Conservation (phyloP, 768 basidiomycete genomes). For the Mycena leptocephala region DNA sequence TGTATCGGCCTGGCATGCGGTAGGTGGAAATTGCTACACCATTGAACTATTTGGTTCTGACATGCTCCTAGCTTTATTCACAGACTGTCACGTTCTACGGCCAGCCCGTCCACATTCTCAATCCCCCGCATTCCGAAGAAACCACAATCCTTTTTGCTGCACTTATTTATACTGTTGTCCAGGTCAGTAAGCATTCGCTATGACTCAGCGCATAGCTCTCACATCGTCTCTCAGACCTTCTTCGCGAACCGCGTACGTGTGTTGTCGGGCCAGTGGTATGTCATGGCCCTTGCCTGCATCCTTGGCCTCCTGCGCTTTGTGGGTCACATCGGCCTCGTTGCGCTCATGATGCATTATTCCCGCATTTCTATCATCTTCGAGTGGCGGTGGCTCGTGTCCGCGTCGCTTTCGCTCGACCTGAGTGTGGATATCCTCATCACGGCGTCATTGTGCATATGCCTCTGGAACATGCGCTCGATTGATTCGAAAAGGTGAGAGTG, state of each 20-base stretch:
- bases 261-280: constrained; percentile 1
- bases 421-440: constrained; percentile 11
- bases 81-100: constrained; percentile 25
- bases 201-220: neutral
- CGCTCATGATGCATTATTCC: neutral
- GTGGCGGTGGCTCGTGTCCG: constrained; percentile 21
- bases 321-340: neutral
- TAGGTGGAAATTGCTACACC: neutral
- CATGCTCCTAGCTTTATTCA: neutral
- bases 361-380: neutral
- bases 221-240: neutral
- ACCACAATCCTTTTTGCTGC: constrained; percentile 9
- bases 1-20: constrained; percentile 15
- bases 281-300: neutral
- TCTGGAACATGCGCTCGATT: neutral
- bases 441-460: neutral
- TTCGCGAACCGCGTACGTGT: constrained; percentile 18
- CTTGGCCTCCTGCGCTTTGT: neutral
- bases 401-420: constrained; percentile 7
- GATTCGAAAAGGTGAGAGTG: neutral
- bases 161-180: constrained; percentile 13
- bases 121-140: constrained; percentile 10
- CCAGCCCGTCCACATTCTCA: neutral
- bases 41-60: neutral
- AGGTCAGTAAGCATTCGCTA: neutral